A percentile compares a stretch with the other conserved stretches of the same genome.
These are phyloP conservation scores for Piper betle DNA, from an alignment of 164 flowering plant genomes.

Conservation along the genomic window DNA sequence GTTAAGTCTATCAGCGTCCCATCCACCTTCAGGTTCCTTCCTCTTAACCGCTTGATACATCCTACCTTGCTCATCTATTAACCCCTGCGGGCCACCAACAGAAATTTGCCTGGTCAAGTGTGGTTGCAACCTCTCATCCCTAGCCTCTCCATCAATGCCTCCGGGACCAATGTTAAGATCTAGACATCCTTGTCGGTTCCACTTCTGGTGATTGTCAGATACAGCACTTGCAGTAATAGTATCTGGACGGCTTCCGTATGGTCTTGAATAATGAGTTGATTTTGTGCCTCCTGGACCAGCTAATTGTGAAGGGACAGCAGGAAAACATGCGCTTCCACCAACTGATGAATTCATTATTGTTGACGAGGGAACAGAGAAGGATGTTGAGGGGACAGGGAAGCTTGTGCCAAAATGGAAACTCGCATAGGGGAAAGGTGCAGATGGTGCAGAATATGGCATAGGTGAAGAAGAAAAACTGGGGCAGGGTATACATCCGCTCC, in stretches of 20 bases:
- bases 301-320: slow-evolving; percentile 38
- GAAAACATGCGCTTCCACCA: slow-evolving; percentile 39
- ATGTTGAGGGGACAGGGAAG: slow-evolving; percentile 51
- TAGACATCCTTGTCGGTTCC: slow-evolving; percentile 47
- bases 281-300: slow-evolving; percentile 28
- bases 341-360: slow-evolving; percentile 49
- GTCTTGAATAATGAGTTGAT: slow-evolving; percentile 47
- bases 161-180: slow-evolving; percentile 90
- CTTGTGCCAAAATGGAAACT: slow-evolving; percentile 50
- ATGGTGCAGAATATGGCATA: slow-evolving; percentile 12
- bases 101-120: slow-evolving; percentile 38
- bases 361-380: slow-evolving; percentile 39
- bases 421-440: slow-evolving; percentile 53
- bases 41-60: slow-evolving; percentile 41
- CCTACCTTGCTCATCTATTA: slow-evolving; percentile 47
- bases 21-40: slow-evolving; percentile 51
- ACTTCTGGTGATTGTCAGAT: slow-evolving; percentile 43
- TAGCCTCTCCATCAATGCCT: slow-evolving; percentile 40
- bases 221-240: slow-evolving; percentile 9
- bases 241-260: slow-evolving; percentile 48
- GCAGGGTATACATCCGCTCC: slow-evolving; percentile 46
- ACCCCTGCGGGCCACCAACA: slow-evolving; percentile 37
- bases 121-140: slow-evolving; percentile 42
- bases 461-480: slow-evolving; percentile 52
- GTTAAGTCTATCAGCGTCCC: slow-evolving; percentile 34